Conservation (phyloP, 345 rosid species). For the Salix arbutifolia region DNA sequence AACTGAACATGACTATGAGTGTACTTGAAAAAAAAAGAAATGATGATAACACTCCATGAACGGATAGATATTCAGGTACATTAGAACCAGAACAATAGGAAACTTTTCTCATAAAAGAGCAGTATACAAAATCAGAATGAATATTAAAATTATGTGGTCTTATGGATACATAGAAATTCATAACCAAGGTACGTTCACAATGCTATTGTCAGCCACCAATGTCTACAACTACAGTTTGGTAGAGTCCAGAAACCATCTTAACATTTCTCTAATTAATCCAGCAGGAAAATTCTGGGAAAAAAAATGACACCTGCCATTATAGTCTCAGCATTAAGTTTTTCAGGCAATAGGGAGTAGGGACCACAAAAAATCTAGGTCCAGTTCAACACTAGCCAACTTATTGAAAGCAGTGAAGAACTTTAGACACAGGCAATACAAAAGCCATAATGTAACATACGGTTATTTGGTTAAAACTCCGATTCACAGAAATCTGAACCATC, state of each 20-base stretch:
- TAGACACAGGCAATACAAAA: conserved; percentile 2
- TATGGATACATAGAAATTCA: neutral
- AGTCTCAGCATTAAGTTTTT: no score
- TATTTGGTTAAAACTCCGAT: conserved; percentile 94
- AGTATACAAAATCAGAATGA: neutral
- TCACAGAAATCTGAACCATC: conserved; percentile 79
- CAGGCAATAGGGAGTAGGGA: neutral
- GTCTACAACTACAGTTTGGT: neutral
- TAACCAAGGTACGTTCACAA: neutral
- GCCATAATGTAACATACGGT: conserved; percentile 52
- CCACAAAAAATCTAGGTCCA: neutral
- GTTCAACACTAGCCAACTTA: neutral
- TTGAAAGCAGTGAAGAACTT: neutral
- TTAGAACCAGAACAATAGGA: neutral
- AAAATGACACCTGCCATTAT: neutral
- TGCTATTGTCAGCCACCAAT: neutral
- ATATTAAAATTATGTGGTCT: neutral
- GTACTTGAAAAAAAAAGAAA: neutral
- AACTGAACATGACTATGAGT: neutral
- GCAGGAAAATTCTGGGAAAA: neutral
- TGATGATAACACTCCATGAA: neutral
- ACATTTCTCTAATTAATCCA: neutral
- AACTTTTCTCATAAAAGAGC: neutral
- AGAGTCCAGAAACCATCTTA: neutral
- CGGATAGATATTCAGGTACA: neutral